A percentile compares a stretch with the other conserved stretches of the same genome.
Conservation (phyloP, 345 rosid genomes). For the Cochlearia excelsa region DNA sequence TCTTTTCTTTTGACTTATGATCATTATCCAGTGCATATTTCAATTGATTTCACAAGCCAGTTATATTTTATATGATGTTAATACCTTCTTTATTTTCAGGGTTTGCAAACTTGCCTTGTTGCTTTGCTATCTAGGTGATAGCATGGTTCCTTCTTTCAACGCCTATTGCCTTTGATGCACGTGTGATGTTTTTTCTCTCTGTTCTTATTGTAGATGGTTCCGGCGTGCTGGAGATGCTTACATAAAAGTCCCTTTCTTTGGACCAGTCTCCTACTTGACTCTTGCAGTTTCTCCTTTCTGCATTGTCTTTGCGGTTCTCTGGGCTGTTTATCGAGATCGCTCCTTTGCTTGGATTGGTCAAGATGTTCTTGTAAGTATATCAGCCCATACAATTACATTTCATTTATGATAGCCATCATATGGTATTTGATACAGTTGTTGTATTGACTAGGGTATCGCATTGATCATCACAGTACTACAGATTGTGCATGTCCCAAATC, state of each 20-base stretch:
- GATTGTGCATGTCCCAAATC: conserved; percentile 93
- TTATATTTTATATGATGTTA: conserved; percentile 12
- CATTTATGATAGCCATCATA: background rate
- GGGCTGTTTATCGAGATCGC: conserved; percentile 70
- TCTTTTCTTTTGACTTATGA: conserved; percentile 5
- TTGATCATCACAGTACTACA: conserved; percentile 91
- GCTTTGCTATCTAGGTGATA: conserved; percentile 79
- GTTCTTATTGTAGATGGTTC: conserved; percentile 66
- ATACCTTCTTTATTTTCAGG: conserved; percentile 52
- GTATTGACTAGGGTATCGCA: conserved; percentile 74
- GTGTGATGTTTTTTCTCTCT: conserved; percentile 2
- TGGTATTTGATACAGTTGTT: conserved; percentile 23
- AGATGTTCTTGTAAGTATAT: conserved; percentile 81
- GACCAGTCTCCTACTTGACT: conserved; percentile 81
- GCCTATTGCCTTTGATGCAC: conserved; percentile 10
- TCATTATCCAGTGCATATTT: conserved; percentile 6
- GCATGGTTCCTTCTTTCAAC: conserved; percentile 8
- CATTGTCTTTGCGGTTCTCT: conserved; percentile 76
- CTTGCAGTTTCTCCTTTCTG: conserved; percentile 92
- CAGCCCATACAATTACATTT: conserved; percentile 6
- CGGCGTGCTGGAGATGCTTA: conserved; percentile 57
- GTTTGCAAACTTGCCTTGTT: conserved; percentile 95
- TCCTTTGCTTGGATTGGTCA: conserved; percentile 97
- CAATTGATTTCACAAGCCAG: background rate
- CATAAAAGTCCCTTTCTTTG: conserved; percentile 80